Percentiles rank a stretch among this genome's conserved stretches.
Evolutionary conservation across 108 stramenopile species (phyloP).

Genomic region (Cylindrotheca fusiformis): DNA sequence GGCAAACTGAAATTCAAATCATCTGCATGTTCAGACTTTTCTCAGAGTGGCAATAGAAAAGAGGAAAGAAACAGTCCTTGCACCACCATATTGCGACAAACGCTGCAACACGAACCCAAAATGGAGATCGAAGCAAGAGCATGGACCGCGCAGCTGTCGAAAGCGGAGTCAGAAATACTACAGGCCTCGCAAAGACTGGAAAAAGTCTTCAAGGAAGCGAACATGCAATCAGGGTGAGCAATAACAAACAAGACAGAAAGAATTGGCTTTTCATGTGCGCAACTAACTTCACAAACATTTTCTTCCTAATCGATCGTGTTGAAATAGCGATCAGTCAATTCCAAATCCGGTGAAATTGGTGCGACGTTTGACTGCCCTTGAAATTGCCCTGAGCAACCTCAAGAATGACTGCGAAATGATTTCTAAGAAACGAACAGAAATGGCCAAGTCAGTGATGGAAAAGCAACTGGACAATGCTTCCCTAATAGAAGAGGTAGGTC

Average conservation of each 20-base stretch:
- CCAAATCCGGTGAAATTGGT: constrained; percentile 29
- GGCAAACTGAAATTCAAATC: too few relatives aligned
- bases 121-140: constrained; percentile 13
- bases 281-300: neutral
- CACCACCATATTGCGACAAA: too few relatives aligned
- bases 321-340: constrained; percentile 1
- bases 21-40: too few relatives aligned
- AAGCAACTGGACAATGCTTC: constrained; percentile 9
- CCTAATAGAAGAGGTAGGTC: constrained; percentile 12
- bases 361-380: constrained; percentile 26
- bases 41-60: too few relatives aligned
- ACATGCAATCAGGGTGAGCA: neutral
- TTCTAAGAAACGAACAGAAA: constrained; percentile 15
- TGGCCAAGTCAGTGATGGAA: constrained; percentile 13
- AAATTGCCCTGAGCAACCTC: constrained; percentile 20
- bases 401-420: constrained; percentile 18
- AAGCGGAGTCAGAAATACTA: constrained; percentile 19
- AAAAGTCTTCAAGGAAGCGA: constrained; percentile 12
- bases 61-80: too few relatives aligned
- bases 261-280: neutral
- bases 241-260: neutral
- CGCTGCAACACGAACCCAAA: too few relatives aligned
- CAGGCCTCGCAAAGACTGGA: constrained; percentile 16
- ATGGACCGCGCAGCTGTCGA: constrained; percentile 10
- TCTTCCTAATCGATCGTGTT: neutral